Evolutionary conservation across 2,329 filamentous ascomycete genomes (phyloP), one percentile per base, ranked within the genome.

Genomic region (Colletotrichum chlorophyti): DNA sequence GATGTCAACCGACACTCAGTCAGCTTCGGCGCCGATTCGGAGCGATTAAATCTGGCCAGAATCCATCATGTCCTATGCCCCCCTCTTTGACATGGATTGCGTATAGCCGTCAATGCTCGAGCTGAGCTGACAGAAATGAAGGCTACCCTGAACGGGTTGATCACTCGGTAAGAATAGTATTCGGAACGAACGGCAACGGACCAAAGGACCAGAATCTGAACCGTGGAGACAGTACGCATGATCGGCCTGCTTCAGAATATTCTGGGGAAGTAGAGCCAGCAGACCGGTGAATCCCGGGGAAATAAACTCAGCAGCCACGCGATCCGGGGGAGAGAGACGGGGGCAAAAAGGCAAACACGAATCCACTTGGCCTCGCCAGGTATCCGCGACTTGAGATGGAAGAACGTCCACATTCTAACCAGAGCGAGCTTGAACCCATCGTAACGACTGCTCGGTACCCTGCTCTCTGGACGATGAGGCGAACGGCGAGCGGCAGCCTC

Each of bases 201-300:
- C 29, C n/a, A 47, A 32, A 43, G 50, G 50, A 48, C 12, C 21
- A 14, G 10, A 42, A 5, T 10, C 10, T 6, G 12, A 29, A n/a
- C n/a, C 29, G 19, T 37, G 23, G 23, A 35, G 19, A 26, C 53
- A 21, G 29, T 35, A 21, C 23, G 32, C 12, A 23, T 23, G 31
- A 12, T 50, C n/a, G 38, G 24, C 38, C 26, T 32, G 31, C 38
- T 27, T 38, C 24, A n/a, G 26, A 37, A 43, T 17, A 10, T 37
- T 10, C 17, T 12, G 23, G n/a, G 31, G 11, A 11, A 6, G 8
- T 15, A 12, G 35, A 29, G 14, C 15, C 42, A 48, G 9, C 14
- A 46, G 10, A 35, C 42, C 23, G 35, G 54, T 21, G 42, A 29
- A 41, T 41, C 48, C 50, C 48, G 55, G 55, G 55, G 55, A 48